Evolutionary conservation across 208 protist species (phyloP).

Genomic region (Trypanosoma congolense): DNA sequence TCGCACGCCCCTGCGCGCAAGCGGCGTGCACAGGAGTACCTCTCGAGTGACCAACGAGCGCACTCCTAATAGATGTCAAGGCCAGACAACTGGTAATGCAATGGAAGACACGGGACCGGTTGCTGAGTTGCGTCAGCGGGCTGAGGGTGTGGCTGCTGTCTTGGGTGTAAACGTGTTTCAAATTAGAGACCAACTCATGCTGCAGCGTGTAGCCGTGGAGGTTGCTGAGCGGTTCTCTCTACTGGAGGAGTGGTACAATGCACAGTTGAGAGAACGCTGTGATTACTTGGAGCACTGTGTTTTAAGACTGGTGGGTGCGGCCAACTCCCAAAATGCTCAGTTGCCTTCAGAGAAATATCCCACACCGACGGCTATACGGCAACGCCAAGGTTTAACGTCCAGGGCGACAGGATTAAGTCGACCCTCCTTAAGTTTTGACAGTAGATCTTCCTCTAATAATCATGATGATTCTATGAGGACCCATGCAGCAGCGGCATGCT

Average conservation of each 20-base stretch:
- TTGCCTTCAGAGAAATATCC: slow-evolving; percentile 3
- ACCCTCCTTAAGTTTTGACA: slow-evolving; percentile 1
- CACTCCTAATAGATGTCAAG: slow-evolving; percentile 8
- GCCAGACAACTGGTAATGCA: neutral
- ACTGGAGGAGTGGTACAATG: slow-evolving; percentile 44
- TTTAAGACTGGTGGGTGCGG: slow-evolving; percentile 23
- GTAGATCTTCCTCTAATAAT: neutral
- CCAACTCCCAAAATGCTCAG: slow-evolving; percentile 3
- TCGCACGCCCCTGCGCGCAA: slow-evolving; percentile 22
- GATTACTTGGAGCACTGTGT: slow-evolving; percentile 44
- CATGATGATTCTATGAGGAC: neutral
- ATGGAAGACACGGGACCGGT: slow-evolving; percentile 7
- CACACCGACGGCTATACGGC: slow-evolving; percentile 6
- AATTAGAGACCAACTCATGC: slow-evolving; percentile 33
- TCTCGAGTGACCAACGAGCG: slow-evolving; percentile 3
- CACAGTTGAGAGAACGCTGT: slow-evolving; percentile 46
- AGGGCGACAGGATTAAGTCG: neutral
- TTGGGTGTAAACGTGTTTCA: slow-evolving; percentile 55
- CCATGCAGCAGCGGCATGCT: neutral
- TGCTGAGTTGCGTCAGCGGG: slow-evolving; percentile 35
- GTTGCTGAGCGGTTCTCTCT: slow-evolving; percentile 45
- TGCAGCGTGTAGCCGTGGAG: slow-evolving; percentile 65
- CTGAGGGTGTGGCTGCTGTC: slow-evolving; percentile 40
- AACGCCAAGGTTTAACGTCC: neutral
- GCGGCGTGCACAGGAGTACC: slow-evolving; percentile 2